Base-by-base conservation (phyloP, 164 flowering plant species). In the Nymphaea thermarum region DNA sequence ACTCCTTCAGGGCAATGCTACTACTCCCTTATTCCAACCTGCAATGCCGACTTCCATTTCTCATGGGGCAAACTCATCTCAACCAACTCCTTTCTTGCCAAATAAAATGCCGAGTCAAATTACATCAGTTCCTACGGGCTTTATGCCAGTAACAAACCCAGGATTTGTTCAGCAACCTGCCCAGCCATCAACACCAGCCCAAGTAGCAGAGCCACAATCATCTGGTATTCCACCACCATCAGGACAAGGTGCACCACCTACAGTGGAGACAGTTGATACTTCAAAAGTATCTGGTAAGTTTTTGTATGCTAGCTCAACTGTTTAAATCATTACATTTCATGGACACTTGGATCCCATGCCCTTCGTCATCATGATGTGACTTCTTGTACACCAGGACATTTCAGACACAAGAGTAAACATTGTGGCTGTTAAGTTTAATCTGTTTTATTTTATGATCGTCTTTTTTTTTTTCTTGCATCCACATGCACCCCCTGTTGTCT, bases 191-290 rank as follows among this genome's bases (percentile, higher is more conserved):
- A 86, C 89, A 74, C 94, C 93, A 51, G 72, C 85, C 57, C 86
- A 86, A 61, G 65, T 75, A 15, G 74, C 86, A 61, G 73, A 78
- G 44, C 68, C 66, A 11, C 90, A 74, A 67, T 15, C 8, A 51
- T 8, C 57, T 51, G 57, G 12, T 51, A 15, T 51, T 2, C 77
- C 86, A 67, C 74, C 80, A 42, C 68, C 70, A 5, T 47, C 83
- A 36, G 88, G 93, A 80, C 78, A 89, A 70, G 89, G 86, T 44
- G 92, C 99, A 10, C 96, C 99, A 65, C 91, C 96, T 12, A 91
- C 96, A 3, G 86, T 95, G 10, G 98, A 92, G 81, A 87, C 98
- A 4, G 99, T 69, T 68, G 96, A 95, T 80, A 88, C 98, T 44
- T 88, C 96, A 66, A 90, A 83, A 66, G 96, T 92, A 11, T 93